Percentiles rank a stretch among this genome's conserved stretches.
phyloP scores from a whole-genome alignment of 148 eudicot genomes.

The Tetragonia tetragonoides region DNA sequence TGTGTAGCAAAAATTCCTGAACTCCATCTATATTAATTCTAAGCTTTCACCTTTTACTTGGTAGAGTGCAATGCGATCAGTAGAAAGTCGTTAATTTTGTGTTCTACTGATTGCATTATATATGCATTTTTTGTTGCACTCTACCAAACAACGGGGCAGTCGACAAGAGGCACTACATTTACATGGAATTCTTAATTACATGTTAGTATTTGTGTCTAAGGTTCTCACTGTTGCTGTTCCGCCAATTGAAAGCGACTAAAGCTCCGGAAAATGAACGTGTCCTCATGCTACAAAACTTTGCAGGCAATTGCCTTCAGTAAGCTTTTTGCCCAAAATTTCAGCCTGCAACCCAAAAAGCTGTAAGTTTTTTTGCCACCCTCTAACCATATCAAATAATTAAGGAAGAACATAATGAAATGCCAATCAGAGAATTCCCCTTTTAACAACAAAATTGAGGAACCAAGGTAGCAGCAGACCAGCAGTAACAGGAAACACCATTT shows the following conservation, averaged over 20 bases:
- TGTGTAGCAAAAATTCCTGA: neutral
- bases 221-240: neutral
- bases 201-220: neutral
- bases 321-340: neutral
- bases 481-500: neutral
- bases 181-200: slow-evolving; percentile 10
- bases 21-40: neutral
- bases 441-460: neutral
- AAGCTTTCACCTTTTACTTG: neutral
- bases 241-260: neutral
- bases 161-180: slow-evolving; percentile 3
- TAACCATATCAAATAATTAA: neutral
- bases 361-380: neutral
- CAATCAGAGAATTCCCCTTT: neutral
- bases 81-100: neutral
- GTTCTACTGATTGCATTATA: slow-evolving; percentile 1
- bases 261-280: neutral
- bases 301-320: slow-evolving; percentile 18
- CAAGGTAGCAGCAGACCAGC: neutral
- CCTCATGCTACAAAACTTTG: slow-evolving; percentile 31
- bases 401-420: neutral
- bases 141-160: slow-evolving; percentile 3
- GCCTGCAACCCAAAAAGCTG: slow-evolving; percentile 18
- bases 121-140: slow-evolving; percentile 8
- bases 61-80: slow-evolving; percentile 17